Percentiles rank a stretch among this genome's conserved stretches.
Conservation (phyloP, 2,329 filamentous ascomycete species). For the Ilyonectria robusta region DNA sequence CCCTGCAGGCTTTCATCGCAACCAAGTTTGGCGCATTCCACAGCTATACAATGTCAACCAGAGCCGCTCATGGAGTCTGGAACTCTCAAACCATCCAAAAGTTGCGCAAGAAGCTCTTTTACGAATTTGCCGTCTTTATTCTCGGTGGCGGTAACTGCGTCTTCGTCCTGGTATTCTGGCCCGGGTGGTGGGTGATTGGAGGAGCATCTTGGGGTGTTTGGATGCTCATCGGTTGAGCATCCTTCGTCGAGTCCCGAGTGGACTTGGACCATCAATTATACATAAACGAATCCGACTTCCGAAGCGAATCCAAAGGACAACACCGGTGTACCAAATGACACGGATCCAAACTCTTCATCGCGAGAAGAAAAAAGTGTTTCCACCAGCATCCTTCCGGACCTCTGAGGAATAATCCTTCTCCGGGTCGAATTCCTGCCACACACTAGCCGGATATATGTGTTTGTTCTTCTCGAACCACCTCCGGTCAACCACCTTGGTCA, state of each 20-base stretch:
- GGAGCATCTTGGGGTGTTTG: constrained; percentile 53
- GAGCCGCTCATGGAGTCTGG: constrained; percentile 53
- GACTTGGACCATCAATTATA: constrained; percentile 27
- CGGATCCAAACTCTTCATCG: constrained; percentile 46
- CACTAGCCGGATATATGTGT: constrained; percentile 96
- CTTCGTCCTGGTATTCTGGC: constrained; percentile 69
- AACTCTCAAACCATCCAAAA: constrained; percentile 53
- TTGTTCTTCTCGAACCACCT: constrained; percentile 98
- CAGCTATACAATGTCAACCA: constrained; percentile 48
- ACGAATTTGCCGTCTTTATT: constrained; percentile 66
- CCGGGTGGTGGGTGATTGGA: constrained; percentile 67
- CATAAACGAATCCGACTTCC: constrained; percentile 17
- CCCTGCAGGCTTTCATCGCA: constrained; percentile 46
- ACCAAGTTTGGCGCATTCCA: constrained; percentile 50
- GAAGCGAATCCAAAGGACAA: constrained; percentile 14
- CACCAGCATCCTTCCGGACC: constrained; percentile 85
- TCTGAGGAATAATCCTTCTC: constrained; percentile 86
- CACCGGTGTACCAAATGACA: constrained; percentile 14
- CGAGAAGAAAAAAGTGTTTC: constrained; percentile 93
- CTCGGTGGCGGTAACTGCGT: constrained; percentile 66
- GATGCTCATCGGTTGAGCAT: constrained; percentile 52
- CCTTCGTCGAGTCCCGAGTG: constrained; percentile 15
- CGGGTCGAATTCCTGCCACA: constrained; percentile 96
- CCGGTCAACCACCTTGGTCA: constrained; percentile 95
- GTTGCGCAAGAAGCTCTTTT: constrained; percentile 63